Evolutionary conservation across 441 rosid genomes (phyloP), one percentile per base, ranked within the genome.

Genomic region (Metrosideros polymorpha): DNA sequence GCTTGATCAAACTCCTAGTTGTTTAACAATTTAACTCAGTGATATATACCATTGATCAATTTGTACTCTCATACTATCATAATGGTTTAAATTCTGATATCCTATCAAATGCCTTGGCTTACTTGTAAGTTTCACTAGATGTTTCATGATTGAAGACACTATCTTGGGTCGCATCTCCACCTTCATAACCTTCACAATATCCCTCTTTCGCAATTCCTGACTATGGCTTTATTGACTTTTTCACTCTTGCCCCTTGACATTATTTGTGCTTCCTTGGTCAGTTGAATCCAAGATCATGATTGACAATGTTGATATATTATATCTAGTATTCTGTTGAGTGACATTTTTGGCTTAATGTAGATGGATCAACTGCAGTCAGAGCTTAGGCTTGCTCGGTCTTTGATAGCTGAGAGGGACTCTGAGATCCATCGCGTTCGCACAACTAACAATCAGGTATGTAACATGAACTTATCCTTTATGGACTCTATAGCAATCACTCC

Each of bases 311-410:
- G 79, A 71, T 47, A 35, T 35, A 22, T 10, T 35, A 71, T 71
- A 35, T 71, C 47, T 71, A 35, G 47, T 66, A 22, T 35, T 51
- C 7, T 49, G 45, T 30, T 82, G 59, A 82, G 9, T 51, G 59
- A 49, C 39, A 19, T 47, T 59, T 45, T 32, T 59, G 19, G 59
- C 39, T 47, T 29, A 59, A 82, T 89, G 84, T 92, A 97, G 99
- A 94, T 95, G 95, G 93, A 97, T 92, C 99, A 97, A 89, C 91
- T 95, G 88, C 99, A 96, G 89, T 95, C 97, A 8, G 99, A 97
- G 90, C 94, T 97, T 30, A 93, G 93, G 86, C 97, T 97, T 56
- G 99, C 99, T 87, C 93, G 98, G 57, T 95, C 99, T 47, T 87
- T 96, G 89, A 95, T 97, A 88, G 96, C 96, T 42, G 99, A 95